Conservation (phyloP, 352 stramenopile species). For the Pythium sp. region DNA sequence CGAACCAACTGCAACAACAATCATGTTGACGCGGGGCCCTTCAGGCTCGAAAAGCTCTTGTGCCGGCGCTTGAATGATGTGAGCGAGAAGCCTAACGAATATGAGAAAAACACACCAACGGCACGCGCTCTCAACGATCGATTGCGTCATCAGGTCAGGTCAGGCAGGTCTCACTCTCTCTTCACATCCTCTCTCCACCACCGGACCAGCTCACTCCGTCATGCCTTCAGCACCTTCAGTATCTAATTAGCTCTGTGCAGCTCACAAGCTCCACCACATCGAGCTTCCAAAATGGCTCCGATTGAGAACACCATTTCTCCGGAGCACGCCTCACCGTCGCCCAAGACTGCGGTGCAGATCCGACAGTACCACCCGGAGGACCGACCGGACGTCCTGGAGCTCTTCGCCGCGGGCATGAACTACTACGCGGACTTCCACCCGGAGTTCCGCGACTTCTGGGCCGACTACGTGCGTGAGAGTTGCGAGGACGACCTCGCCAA, state of each 20-base stretch:
- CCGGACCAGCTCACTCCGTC: background rate
- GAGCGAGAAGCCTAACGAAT: background rate
- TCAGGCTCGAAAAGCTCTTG: background rate
- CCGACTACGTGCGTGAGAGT: slow-evolving; percentile 1
- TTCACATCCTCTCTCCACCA: background rate
- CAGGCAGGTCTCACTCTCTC: background rate
- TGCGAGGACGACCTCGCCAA: slow-evolving; percentile 25
- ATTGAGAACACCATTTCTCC: background rate
- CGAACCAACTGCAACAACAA: background rate
- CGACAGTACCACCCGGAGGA: background rate
- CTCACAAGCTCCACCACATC: background rate
- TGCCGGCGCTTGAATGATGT: background rate
- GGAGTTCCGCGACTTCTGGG: slow-evolving; percentile 3
- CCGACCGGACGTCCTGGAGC: background rate
- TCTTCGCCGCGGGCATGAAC: slow-evolving; percentile 9
- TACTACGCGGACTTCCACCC: slow-evolving; percentile 1
- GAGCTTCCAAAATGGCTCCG: background rate
- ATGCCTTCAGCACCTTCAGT: background rate
- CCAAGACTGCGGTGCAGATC: background rate
- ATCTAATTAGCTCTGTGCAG: background rate
- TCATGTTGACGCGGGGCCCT: background rate
- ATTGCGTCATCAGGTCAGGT: background rate
- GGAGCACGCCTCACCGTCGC: background rate
- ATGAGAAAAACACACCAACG: background rate
- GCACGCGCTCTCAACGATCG: background rate